A percentile compares a stretch with the other conserved stretches of the same genome.
Conservation (phyloP, 2,329 filamentous ascomycete species). For the Fusarium tjaetaba region DNA sequence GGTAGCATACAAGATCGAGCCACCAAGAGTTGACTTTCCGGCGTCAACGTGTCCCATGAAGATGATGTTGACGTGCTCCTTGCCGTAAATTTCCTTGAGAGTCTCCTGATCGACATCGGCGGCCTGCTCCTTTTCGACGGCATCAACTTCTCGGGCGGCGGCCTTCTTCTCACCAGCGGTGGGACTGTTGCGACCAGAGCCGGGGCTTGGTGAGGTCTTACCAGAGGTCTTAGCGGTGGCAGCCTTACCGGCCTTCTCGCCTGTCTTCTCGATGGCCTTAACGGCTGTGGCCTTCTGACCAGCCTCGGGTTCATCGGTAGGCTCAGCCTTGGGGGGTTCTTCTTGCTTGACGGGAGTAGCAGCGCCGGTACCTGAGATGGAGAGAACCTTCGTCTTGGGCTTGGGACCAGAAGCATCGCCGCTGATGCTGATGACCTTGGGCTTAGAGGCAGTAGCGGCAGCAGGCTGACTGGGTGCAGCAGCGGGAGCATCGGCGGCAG, state of each 20-base stretch:
- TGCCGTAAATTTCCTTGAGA: constrained; percentile 94
- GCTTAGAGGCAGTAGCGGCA: constrained; percentile 58
- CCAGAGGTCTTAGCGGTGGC: constrained; percentile 64
- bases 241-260: constrained; percentile 65
- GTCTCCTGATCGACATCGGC: constrained; percentile 78
- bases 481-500: constrained; percentile 51
- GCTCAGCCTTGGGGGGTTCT: constrained; percentile 60
- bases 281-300: constrained; percentile 85
- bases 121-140: constrained; percentile 83
- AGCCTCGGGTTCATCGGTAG: constrained; percentile 67
- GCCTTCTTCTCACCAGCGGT: constrained; percentile 66
- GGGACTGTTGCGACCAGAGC: constrained; percentile 86
- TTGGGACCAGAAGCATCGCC: constrained; percentile 64
- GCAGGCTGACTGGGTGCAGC: constrained; percentile 57
- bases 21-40: constrained; percentile 95
- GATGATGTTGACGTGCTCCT: constrained; percentile 92
- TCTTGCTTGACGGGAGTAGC: constrained; percentile 52
- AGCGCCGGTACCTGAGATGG: constrained; percentile 51
- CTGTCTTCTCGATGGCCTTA: constrained; percentile 93
- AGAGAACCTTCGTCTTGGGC: constrained; percentile 60
- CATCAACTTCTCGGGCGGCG: constrained; percentile 75
- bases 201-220: constrained; percentile 81
- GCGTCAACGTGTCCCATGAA: constrained; percentile 99
- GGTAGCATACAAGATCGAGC: constrained; percentile 89
- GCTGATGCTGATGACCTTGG: constrained; percentile 77